phyloP scores from a whole-genome alignment of 2,329 filamentous ascomycete genomes.

The Fusarium newnesense region DNA sequence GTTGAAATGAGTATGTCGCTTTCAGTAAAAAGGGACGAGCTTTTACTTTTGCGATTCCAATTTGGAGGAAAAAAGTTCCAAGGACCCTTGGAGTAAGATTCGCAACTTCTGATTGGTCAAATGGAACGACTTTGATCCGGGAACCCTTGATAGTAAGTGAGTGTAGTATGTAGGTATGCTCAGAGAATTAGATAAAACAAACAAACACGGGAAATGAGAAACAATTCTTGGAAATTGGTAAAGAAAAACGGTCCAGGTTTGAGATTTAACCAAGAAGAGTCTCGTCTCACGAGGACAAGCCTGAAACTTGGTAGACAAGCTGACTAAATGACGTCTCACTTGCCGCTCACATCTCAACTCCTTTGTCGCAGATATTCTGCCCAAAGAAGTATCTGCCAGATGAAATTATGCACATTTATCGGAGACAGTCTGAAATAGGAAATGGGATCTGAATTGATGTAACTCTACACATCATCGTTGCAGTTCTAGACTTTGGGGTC shows the following conservation, averaged over 20 bases:
- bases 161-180: neutral
- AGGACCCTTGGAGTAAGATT: constrained; percentile 10
- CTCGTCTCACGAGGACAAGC: neutral
- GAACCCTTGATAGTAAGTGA: neutral
- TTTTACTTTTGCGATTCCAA: constrained; percentile 26
- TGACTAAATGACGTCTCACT: constrained; percentile 34
- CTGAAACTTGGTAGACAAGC: constrained; percentile 16
- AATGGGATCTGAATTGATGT: neutral
- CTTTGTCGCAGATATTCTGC: constrained; percentile 26
- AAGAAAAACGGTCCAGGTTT: neutral
- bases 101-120: constrained; percentile 34
- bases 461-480: neutral
- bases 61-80: constrained; percentile 37
- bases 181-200: neutral
- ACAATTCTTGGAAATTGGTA: neutral
- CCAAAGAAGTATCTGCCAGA: constrained; percentile 24
- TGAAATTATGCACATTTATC: constrained; percentile 2
- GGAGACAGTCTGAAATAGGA: constrained; percentile 11
- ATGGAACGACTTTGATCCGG: constrained; percentile 43
- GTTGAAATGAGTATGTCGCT: constrained; percentile 13
- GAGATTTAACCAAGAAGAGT: neutral
- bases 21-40: constrained; percentile 29
- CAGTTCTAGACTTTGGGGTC: neutral
- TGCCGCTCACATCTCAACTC: constrained; percentile 31
- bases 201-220: constrained; percentile 2